phyloP scores from a whole-genome alignment of 202 grass and related monocot species.

The Dendrocalamus latiflorus region DNA sequence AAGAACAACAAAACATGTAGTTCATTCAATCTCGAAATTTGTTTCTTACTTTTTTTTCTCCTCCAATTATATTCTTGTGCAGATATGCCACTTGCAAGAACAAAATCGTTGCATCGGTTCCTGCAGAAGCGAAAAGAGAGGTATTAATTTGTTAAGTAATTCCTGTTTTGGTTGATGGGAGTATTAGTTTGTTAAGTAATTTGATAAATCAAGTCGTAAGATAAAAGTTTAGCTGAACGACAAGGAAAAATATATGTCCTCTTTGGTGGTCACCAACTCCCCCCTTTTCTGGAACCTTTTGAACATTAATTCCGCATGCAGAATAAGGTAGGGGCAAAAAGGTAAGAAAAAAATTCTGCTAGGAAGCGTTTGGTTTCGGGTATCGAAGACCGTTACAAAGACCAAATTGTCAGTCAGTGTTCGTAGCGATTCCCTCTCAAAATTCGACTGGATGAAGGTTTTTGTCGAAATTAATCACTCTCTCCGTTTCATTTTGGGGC shows the following conservation, averaged over 20 bases:
- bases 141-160: neutral
- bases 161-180: neutral
- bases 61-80: neutral
- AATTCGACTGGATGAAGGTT: no score
- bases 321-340: neutral
- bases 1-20: neutral
- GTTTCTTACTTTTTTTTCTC: neutral
- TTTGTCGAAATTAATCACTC: no score
- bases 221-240: neutral
- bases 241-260: neutral
- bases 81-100: constrained; percentile 47
- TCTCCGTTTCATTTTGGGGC: no score
- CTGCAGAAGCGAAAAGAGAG: constrained; percentile 44
- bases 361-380: neutral
- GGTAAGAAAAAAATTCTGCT: neutral
- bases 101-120: constrained; percentile 48
- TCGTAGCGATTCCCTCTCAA: no score
- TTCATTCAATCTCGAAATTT: neutral
- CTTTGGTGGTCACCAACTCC: neutral
- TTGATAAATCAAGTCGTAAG: neutral
- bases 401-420: no score
- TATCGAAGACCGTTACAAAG: no score
- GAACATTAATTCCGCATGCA: neutral
- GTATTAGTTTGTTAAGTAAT: neutral
- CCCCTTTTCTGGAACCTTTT: neutral